Evolutionary conservation across 2,329 filamentous ascomycete species (phyloP), one percentile per base, ranked within the genome.

Genomic region (Volutella citrinella): DNA sequence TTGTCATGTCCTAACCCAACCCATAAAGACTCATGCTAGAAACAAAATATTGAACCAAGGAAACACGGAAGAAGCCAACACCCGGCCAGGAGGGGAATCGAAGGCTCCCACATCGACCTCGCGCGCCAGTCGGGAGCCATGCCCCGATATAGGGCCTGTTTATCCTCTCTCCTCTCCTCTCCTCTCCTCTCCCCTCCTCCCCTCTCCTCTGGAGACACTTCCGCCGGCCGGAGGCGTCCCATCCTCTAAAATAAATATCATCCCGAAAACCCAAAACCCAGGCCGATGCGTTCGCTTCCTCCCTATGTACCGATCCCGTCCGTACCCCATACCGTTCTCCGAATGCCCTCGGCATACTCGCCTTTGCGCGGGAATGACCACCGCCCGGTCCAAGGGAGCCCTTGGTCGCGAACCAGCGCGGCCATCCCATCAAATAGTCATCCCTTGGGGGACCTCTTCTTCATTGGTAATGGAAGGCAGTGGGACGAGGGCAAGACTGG

Each of bases 351-450:
- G n/a, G n/a, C n/a, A 30, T 8, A 14, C 28, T 36, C 34, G 35
- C 38, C 36, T 39, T 30, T 36, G 35, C 27, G 36, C 32, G 34
- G 45, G 48, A 49, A 38, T 32, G 32, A 42, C 36, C 41, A 37
- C 34, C 28, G 32, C 27, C 32, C 32, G 44, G 42, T 38, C 36
- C 38, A 28, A 41, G 35, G 33, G 47, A 45, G 45, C 38, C 20
- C 38, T 46, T 43, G 43, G 45, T 41, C 49, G 43, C 41, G 40
- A 52, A 36, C 38, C 38, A 36, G 33, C 38, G 32, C 13, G 26
- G 38, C 38, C 33, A 27, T 38, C 40, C 40, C 43, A 24, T 32
- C 28, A 38, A n/a, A n/a, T n/a, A n/a, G 38, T 39, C 39, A 35
- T 51, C 34, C 43, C 40, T 38, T 36, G 41, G 37, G 27, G 35